Percentiles rank a stretch among this genome's conserved stretches.
Conservation (phyloP, 1,139 yeast genomes). For the Eremothecium sinecaudum region DNA sequence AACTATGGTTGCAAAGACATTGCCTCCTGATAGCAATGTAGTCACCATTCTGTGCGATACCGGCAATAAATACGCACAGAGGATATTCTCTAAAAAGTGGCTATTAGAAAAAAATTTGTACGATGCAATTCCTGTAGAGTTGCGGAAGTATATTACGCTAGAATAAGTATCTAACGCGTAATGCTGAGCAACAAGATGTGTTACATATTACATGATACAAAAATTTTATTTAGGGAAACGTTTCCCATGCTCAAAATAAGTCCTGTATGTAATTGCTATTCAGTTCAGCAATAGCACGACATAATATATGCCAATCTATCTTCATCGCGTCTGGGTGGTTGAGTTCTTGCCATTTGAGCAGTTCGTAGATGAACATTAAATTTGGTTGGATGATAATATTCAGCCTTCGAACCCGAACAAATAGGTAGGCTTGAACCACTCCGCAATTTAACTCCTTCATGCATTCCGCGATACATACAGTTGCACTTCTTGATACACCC, state of each 20-base stretch:
- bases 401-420: conserved; percentile 72
- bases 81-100: conserved; percentile 73
- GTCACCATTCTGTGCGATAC: conserved; percentile 83
- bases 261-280: conserved; percentile 39
- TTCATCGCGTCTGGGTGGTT: conserved; percentile 16
- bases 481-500: conserved; percentile 86
- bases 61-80: conserved; percentile 78
- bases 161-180: too few species aligned
- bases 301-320: conserved; percentile 81
- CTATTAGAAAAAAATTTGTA: conserved; percentile 58
- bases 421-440: conserved; percentile 65
- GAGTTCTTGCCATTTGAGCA: conserved; percentile 66
- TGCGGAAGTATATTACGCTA: conserved; percentile 54
- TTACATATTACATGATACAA: neutral
- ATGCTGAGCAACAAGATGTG: neutral
- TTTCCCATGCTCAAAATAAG: neutral
- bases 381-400: conserved; percentile 90
- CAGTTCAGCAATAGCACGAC: conserved; percentile 71
- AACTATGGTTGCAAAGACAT: conserved; percentile 53
- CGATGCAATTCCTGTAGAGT: conserved; percentile 57
- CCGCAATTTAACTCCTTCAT: conserved; percentile 63
- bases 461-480: conserved; percentile 82
- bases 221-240: too few species aligned
- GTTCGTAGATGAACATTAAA: conserved; percentile 73
- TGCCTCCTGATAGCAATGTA: conserved; percentile 74